Percentiles rank a stretch among this genome's conserved stretches.
Evolutionary conservation across 2,329 filamentous ascomycete species (phyloP).

Genomic region (Neofusicoccum sp.): DNA sequence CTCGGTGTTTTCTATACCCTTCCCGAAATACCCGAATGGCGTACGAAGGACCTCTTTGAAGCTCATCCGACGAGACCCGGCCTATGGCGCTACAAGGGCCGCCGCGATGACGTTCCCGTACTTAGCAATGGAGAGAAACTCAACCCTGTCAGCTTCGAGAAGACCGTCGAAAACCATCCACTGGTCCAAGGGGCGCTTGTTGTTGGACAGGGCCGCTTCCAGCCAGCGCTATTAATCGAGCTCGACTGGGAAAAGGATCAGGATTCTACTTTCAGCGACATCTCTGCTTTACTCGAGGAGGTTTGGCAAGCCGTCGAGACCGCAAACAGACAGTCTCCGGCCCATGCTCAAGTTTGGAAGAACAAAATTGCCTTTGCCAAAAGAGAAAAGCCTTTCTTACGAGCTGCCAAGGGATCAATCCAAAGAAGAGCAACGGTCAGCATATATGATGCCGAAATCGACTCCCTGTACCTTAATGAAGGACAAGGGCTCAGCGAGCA

Average conservation of each 20-base stretch:
- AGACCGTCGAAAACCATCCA: slow-evolving; percentile 29
- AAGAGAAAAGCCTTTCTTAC: slow-evolving; percentile 47
- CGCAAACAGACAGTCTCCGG: slow-evolving; percentile 46
- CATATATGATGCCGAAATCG: slow-evolving; percentile 50
- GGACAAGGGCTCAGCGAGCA: slow-evolving; percentile 15
- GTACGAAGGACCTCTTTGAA: slow-evolving; percentile 27
- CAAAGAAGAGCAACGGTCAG: slow-evolving; percentile 45
- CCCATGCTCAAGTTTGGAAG: slow-evolving; percentile 47
- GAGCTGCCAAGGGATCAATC: slow-evolving; percentile 51
- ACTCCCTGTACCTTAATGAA: slow-evolving; percentile 44
- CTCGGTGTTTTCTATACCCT: slow-evolving; percentile 28
- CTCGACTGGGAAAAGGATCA: slow-evolving; percentile 21
- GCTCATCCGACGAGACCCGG: slow-evolving; percentile 22
- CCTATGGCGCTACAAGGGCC: slow-evolving; percentile 28
- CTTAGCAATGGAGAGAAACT: slow-evolving; percentile 29
- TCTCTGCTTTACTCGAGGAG: slow-evolving; percentile 40
- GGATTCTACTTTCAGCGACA: slow-evolving; percentile 18
- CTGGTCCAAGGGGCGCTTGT: slow-evolving; percentile 35
- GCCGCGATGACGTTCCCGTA: slow-evolving; percentile 29
- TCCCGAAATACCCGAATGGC: slow-evolving; percentile 24
- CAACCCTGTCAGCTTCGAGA: slow-evolving; percentile 28
- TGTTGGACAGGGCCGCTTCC: slow-evolving; percentile 34
- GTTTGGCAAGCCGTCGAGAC: slow-evolving; percentile 50
- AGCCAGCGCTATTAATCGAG: slow-evolving; percentile 36
- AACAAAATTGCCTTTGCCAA: slow-evolving; percentile 47